Conservation (phyloP, 202 grass and related monocot genomes). For the Schoenoplectus triqueter region DNA sequence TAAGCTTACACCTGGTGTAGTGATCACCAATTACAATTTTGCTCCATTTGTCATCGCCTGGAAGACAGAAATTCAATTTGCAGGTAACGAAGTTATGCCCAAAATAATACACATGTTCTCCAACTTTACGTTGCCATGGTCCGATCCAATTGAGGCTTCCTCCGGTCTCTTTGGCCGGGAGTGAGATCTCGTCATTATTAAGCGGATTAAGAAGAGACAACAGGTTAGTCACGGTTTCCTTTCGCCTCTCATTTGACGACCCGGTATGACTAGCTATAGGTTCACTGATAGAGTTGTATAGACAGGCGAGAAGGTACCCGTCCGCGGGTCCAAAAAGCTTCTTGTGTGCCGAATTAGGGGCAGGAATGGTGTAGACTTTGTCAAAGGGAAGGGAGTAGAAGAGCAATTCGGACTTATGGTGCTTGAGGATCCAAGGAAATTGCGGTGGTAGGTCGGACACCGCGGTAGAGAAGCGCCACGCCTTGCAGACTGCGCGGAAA, state of each 20-base stretch:
- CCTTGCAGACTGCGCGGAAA: constrained; percentile 3
- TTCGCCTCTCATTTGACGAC: no score
- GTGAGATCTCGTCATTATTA: background rate
- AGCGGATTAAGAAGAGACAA: constrained; percentile 9
- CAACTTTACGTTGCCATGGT: background rate
- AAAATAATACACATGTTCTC: background rate
- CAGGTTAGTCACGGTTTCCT: no score
- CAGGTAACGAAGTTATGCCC: background rate
- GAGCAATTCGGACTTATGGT: background rate
- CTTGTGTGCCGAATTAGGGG: background rate
- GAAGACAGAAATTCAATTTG: background rate
- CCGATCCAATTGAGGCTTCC: background rate
- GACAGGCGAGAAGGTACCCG: background rate
- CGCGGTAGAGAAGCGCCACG: background rate
- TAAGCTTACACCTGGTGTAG: no score
- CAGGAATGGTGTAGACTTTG: background rate
- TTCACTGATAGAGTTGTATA: no score
- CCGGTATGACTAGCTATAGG: no score
- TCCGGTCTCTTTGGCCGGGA: background rate
- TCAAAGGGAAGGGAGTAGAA: background rate
- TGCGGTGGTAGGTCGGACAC: background rate
- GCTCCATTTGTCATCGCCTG: background rate
- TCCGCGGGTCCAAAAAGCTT: background rate
- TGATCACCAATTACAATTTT: background rate
- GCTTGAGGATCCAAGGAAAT: constrained; percentile 7